phyloP scores from a whole-genome alignment of 73 alveolate species.

The Tetrahymena elliotti region DNA sequence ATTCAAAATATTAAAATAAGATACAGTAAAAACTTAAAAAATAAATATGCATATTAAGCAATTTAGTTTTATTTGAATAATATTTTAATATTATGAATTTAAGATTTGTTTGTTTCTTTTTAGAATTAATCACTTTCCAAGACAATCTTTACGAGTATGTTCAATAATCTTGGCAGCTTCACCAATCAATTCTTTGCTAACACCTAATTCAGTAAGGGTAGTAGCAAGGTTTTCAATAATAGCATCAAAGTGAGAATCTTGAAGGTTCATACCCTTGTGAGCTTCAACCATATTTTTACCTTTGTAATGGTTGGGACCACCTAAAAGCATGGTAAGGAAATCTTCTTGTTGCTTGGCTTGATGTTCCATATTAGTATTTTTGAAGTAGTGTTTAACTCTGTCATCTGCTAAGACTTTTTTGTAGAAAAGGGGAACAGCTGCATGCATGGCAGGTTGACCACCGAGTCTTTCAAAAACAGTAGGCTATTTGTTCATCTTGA shows the following conservation, averaged over 20 bases:
- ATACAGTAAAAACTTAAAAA: too few species aligned
- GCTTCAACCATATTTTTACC: slow-evolving; percentile 54
- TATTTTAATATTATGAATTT: too few species aligned
- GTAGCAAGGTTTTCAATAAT: slow-evolving; percentile 42
- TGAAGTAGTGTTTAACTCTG: slow-evolving; percentile 53
- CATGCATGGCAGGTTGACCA: slow-evolving; percentile 52
- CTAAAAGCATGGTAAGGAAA: slow-evolving; percentile 51
- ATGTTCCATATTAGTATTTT: slow-evolving; percentile 51
- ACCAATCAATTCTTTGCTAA: slow-evolving; percentile 30
- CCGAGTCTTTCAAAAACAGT: slow-evolving; percentile 49
- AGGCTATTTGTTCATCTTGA: slow-evolving; percentile 4
- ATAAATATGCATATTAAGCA: too few species aligned
- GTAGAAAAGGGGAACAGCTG: slow-evolving; percentile 60
- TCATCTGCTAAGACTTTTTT: slow-evolving; percentile 49
- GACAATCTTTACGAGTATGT: slow-evolving; percentile 30
- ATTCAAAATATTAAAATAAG: too few species aligned
- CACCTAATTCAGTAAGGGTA: slow-evolving; percentile 50
- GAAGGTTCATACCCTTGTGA: slow-evolving; percentile 51
- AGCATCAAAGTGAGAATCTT: slow-evolving; percentile 26
- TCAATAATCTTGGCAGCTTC: slow-evolving; percentile 48
- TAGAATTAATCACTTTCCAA: not conserved
- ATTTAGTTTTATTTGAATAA: too few species aligned
- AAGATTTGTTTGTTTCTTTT: too few species aligned
- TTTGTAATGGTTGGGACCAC: slow-evolving; percentile 50
- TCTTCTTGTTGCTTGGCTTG: slow-evolving; percentile 15